A percentile compares a stretch with the other conserved stretches of the same genome.
Conservation (phyloP, 345 rosid genomes). For the Atalantia buxifolia region DNA sequence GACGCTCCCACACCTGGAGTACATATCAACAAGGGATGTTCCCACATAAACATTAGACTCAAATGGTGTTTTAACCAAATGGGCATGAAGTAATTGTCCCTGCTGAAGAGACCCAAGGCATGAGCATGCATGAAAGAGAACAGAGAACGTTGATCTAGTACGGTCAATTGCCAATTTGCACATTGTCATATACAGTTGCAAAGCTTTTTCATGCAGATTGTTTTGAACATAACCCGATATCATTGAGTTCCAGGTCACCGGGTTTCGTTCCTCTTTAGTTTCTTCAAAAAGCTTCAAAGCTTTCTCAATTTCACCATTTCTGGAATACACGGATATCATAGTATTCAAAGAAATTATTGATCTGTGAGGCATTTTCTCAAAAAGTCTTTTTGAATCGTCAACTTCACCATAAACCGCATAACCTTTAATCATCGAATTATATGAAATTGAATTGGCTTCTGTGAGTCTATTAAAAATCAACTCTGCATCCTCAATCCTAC, state of each 20-base stretch:
- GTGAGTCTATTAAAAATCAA: slow-evolving; percentile 30
- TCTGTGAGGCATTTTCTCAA: slow-evolving; percentile 42
- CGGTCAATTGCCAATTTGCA: slow-evolving; percentile 20
- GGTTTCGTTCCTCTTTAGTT: slow-evolving; percentile 37
- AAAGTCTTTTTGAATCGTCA: slow-evolving; percentile 42
- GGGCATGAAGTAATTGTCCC: slow-evolving; percentile 49
- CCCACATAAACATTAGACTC: slow-evolving; percentile 48
- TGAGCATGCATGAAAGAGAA: slow-evolving; percentile 50
- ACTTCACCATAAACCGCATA: slow-evolving; percentile 37
- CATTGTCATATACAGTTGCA: slow-evolving; percentile 38
- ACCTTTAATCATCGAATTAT: slow-evolving; percentile 56
- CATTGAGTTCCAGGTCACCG: slow-evolving; percentile 64
- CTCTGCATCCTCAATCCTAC: slow-evolving; percentile 45
- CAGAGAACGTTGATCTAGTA: slow-evolving; percentile 56
- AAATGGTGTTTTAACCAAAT: slow-evolving; percentile 44
- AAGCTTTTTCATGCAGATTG: slow-evolving; percentile 38
- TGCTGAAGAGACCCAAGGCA: slow-evolving; percentile 54
- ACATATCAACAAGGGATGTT: slow-evolving; percentile 62
- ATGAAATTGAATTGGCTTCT: slow-evolving; percentile 29
- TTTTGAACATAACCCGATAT: slow-evolving; percentile 49
- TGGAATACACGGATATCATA: slow-evolving; percentile 51
- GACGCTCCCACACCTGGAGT: slow-evolving; percentile 55
- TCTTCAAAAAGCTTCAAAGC: slow-evolving; percentile 52
- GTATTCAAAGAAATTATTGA: slow-evolving; percentile 42
- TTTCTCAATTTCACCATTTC: slow-evolving; percentile 43